These are phyloP conservation scores for Calocybe gangraenosa DNA, from an alignment of 768 basidiomycete genomes.

Conservation along the genomic window DNA sequence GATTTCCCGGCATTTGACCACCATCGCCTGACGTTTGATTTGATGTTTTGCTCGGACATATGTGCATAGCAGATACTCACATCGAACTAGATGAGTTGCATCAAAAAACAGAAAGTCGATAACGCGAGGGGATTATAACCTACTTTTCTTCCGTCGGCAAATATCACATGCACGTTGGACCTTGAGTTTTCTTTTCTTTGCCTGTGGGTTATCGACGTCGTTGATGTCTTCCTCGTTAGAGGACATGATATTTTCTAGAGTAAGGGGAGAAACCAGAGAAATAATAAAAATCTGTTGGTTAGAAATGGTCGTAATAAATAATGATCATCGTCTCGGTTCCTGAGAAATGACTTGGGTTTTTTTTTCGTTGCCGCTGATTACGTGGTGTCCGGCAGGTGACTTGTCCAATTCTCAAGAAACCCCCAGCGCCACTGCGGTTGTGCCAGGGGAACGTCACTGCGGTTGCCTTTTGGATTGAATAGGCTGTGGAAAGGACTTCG, in stretches of 20 bases:
- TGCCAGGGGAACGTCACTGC: not conserved
- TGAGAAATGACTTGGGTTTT: constrained; percentile 2
- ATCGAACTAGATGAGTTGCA: constrained; percentile 46
- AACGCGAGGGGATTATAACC: constrained; percentile 17
- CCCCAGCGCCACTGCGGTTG: not conserved
- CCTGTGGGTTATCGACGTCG: constrained; percentile 37
- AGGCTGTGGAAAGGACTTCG: no score
- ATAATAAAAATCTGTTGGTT: no score
- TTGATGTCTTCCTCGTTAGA: constrained; percentile 63
- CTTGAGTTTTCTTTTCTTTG: constrained; percentile 56
- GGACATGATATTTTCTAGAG: constrained; percentile 39
- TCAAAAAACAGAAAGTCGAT: not conserved
- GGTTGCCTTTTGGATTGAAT: no score
- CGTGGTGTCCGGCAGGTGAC: constrained; percentile 5
- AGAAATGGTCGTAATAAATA: constrained; percentile 10
- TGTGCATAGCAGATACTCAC: constrained; percentile 32
- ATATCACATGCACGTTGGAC: constrained; percentile 80
- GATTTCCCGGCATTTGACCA: constrained; percentile 60
- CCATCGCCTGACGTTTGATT: constrained; percentile 51
- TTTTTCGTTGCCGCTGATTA: constrained; percentile 14
- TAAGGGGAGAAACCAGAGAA: not conserved
- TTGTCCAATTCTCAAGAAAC: not conserved
- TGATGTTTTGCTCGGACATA: not conserved
- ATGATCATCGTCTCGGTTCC: constrained; percentile 10
- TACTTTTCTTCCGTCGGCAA: constrained; percentile 82